Conservation (phyloP, 176 grass and related monocot species). For the Avena atlantica region DNA sequence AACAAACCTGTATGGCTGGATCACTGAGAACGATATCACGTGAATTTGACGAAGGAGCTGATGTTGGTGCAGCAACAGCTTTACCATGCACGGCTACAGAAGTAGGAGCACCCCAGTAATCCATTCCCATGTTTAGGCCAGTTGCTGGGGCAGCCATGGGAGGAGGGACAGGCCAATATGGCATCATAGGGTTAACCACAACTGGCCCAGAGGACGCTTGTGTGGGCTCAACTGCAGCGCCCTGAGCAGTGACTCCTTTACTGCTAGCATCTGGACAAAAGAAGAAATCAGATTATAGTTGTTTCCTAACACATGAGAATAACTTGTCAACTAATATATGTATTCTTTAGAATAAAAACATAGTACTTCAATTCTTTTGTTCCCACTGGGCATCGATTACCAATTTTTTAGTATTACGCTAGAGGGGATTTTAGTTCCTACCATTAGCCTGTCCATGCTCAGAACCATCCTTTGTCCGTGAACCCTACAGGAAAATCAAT, state of each 20-base stretch:
- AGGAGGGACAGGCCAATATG: constrained; percentile 57
- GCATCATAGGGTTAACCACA: constrained; percentile 67
- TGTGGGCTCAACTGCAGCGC: constrained; percentile 42
- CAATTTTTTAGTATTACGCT: constrained; percentile 7
- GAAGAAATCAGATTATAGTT: constrained; percentile 30
- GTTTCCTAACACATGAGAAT: constrained; percentile 12
- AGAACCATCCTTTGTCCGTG: constrained; percentile 57
- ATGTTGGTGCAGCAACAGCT: constrained; percentile 47
- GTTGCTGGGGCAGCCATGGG: constrained; percentile 61
- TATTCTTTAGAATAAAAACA: constrained; percentile 32
- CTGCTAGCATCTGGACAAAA: constrained; percentile 46
- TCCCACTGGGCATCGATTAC: neutral
- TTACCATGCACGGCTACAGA: constrained; percentile 57
- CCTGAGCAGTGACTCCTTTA: constrained; percentile 48
- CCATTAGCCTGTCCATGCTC: constrained; percentile 53
- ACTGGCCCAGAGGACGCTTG: constrained; percentile 56
- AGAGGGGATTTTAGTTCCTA: constrained; percentile 41
- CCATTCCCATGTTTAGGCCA: constrained; percentile 52
- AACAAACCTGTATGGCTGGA: constrained; percentile 56
- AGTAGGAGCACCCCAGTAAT: constrained; percentile 64
- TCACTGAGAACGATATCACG: constrained; percentile 58
- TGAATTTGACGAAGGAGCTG: constrained; percentile 56
- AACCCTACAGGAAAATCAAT: constrained; percentile 55
- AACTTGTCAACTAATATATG: constrained; percentile 14
- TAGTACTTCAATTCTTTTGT: constrained; percentile 15